Evolutionary conservation across 2,329 filamentous ascomycete species (phyloP).

Genomic region (Scleromitrula shiraiana): DNA sequence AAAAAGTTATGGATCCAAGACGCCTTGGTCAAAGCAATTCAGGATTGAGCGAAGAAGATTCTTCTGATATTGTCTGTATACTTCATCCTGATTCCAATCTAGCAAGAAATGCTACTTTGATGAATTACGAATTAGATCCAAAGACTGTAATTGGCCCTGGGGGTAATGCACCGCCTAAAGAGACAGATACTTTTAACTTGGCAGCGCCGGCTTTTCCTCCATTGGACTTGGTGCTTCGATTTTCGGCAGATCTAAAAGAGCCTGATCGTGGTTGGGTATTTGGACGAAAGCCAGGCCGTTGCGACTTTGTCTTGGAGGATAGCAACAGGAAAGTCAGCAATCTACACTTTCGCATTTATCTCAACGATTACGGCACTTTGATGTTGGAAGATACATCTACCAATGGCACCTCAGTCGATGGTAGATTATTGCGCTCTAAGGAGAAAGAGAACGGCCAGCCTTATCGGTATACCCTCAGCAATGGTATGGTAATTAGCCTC

Average conservation of each 20-base stretch:
- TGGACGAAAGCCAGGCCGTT: constrained; percentile 63
- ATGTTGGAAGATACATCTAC: constrained; percentile 94
- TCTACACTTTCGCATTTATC: constrained; percentile 87
- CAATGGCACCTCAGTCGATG: constrained; percentile 89
- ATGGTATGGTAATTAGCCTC: constrained; percentile 28
- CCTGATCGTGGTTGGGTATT: constrained; percentile 72
- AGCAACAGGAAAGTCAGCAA: constrained; percentile 79
- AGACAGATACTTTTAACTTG: constrained; percentile 17
- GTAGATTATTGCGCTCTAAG: constrained; percentile 53
- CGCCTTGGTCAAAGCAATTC: constrained; percentile 73
- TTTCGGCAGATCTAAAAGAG: constrained; percentile 66
- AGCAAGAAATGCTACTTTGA: constrained; percentile 57
- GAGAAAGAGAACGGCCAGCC: constrained; percentile 35
- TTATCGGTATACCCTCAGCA: constrained; percentile 27
- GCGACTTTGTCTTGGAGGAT: constrained; percentile 65
- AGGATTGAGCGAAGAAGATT: constrained; percentile 72
- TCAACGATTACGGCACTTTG: constrained; percentile 76
- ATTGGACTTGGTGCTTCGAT: constrained; percentile 66
- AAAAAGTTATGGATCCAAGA: constrained; percentile 73
- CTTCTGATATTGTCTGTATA: constrained; percentile 83
- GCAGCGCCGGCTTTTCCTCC: constrained; percentile 18
- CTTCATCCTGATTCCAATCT: constrained; percentile 69
- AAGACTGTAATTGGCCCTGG: constrained; percentile 54
- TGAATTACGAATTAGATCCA: constrained; percentile 42
- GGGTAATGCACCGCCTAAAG: constrained; percentile 28